Evolutionary conservation across 73 alveolate species (phyloP).

Genomic region (Uronychia binucleata): DNA sequence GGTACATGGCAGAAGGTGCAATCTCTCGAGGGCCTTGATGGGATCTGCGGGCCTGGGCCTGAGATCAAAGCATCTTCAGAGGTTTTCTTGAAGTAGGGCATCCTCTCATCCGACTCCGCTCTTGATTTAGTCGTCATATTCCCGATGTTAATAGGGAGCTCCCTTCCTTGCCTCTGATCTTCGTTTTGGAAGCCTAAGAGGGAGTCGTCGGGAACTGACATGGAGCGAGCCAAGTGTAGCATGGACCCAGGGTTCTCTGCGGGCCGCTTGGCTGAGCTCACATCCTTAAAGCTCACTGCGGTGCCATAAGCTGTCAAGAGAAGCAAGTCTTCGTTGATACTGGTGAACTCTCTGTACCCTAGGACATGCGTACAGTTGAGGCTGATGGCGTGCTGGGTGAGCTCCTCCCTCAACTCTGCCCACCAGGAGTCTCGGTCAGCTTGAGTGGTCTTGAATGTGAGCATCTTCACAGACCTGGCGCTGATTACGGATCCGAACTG

Average conservation of each 20-base stretch:
- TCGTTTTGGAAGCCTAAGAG: background rate
- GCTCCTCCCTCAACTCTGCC: constrained; percentile 53
- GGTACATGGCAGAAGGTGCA: background rate
- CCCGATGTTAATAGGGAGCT: no score
- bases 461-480: background rate
- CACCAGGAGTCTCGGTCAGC: constrained; percentile 59
- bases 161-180: no score
- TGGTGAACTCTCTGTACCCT: constrained; percentile 48
- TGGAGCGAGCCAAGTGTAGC: background rate
- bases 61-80: no score
- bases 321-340: constrained; percentile 39
- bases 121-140: no score
- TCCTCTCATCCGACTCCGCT: no score
- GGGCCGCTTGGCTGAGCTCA: background rate
- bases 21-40: no score
- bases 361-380: constrained; percentile 41
- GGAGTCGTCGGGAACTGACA: background rate
- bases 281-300: constrained; percentile 34
- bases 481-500: background rate
- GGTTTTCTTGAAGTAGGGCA: no score
- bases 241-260: background rate
- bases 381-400: constrained; percentile 47
- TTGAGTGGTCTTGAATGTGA: background rate
- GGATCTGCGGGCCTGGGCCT: no score
- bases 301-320: constrained; percentile 43